These are phyloP conservation scores for Talaromyces sp. DNA, from an alignment of 2,329 filamentous ascomycete species.

Conservation along the genomic window DNA sequence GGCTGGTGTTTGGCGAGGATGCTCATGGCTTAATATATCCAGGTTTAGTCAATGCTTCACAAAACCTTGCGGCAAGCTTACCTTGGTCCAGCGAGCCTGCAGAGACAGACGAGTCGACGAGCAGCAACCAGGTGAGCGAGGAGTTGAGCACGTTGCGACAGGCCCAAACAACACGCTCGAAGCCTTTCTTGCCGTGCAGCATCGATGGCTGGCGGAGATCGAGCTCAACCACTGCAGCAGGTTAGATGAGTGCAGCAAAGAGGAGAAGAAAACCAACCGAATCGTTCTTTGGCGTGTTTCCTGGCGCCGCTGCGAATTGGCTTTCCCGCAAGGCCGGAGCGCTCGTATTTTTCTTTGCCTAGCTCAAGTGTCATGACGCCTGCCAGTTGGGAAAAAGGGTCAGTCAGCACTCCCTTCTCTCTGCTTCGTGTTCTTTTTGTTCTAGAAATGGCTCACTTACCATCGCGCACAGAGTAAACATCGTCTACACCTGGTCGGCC, in stretches of 20 bases:
- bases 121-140: conserved; percentile 65
- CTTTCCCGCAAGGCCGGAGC: conserved; percentile 71
- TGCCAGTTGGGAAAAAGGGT: conserved; percentile 24
- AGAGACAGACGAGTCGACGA: conserved; percentile 49
- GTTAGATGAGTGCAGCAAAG: background rate
- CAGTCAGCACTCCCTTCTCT: background rate
- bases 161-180: conserved; percentile 70
- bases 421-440: background rate
- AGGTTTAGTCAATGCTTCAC: background rate
- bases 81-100: conserved; percentile 31
- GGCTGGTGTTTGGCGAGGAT: conserved; percentile 35
- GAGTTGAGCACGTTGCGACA: conserved; percentile 68
- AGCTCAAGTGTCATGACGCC: conserved; percentile 70
- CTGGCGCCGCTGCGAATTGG: conserved; percentile 53
- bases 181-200: conserved; percentile 76
- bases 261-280: conserved; percentile 48
- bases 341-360: conserved; percentile 75
- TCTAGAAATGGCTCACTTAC: conserved; percentile 39
- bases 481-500: conserved; percentile 66
- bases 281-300: conserved; percentile 65
- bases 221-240: conserved; percentile 62
- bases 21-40: conserved; percentile 17
- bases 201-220: conserved; percentile 71
- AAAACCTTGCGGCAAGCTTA: conserved; percentile 23
- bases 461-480: conserved; percentile 64